Evolutionary conservation across 2,329 filamentous ascomycete genomes (phyloP), one percentile per base, ranked within the genome.

Genomic region (Bretziella fagacearum): DNA sequence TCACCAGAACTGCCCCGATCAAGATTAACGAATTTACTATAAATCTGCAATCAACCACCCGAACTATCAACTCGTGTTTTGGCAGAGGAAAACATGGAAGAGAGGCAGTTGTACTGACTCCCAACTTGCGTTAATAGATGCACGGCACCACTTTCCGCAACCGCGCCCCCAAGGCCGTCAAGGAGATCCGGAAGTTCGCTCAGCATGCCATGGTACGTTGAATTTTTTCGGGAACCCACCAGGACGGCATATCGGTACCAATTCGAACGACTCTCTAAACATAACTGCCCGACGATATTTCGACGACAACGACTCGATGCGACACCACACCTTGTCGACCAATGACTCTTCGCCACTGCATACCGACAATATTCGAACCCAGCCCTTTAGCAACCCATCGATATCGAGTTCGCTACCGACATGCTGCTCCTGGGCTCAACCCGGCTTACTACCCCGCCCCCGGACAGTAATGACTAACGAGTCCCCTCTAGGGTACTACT

Each of bases 121-220:
- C 45, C 49, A 50, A 46, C 40, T 30, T 50, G 23, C 47, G 29
- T n/a, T n/a, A 54, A 56, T 68, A 96, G 91, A 74, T 95, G 65
- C 87, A 96, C 72, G 91, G 91, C 70, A 84, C 91, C 57, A 78
- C 77, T 66, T 98, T 98, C 86, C 98, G 98, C 84, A 96, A 98
- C 85, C 79, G 91, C 66, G 93, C 93, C 66, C 91, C 91, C 66
- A 77, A 79, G 63, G 91, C 91, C 63, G 93, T 98, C 77, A 98
- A 98, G 84, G 91, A 96, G 82, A 96, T 98, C 75, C 84, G 86
- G 72, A 77, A 73, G 61, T 98, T 98, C 65, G 86, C 91, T 61
- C 70, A 75, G 65, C 75, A 86, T 74, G 81, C 89, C 61, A 98
- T 98, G 93, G 91, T 98, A 85, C 67, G 85, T 55, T 44, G 40